Evolutionary conservation across 2,329 filamentous ascomycete species (phyloP), one percentile per base, ranked within the genome.

Genomic region (Pseudonectria buxi): DNA sequence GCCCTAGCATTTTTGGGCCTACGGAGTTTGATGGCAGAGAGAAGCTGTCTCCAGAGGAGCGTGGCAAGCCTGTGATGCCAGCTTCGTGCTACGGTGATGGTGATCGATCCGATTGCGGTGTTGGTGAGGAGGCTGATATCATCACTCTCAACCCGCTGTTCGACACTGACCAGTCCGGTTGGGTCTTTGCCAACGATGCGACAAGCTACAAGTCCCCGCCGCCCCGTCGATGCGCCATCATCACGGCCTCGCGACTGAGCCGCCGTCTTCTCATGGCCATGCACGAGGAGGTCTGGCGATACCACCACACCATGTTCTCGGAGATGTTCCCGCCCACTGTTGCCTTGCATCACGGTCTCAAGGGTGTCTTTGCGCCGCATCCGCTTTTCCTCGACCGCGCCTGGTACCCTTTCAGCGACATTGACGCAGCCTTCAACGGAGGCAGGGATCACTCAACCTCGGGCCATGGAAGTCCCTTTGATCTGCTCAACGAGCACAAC

Each of bases 141-240:
- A 86, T 89, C 54, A 84, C 81, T 0, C 74, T 88, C 48, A 85
- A 86, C 55, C 84, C 84, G 0, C 71, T 88, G 27, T 88, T 88
- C 53, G 81, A 88, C 49, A 73, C 81, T 0, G 71, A 78, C 7
- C 65, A 74, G 35, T 86, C 82, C 4, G 80, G 80, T 34, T 88
- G 83, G 83, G 74, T 86, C 27, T 80, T 87, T 38, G 68, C 74
- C 4, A 69, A 79, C 41, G 82, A 86, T 45, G 71, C 83, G 12
- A 85, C 81, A 1, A 83, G 82, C 31, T 86, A 86, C 61, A 65
- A 67, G 9, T 66, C 72, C 3, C 80, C 81, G 1, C 60, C 61
- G n/a, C 82, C 83, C 0, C 79, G 83, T 13, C 74, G 84, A 27
- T 78, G 75, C 26, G 75, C 81, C 33, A 83, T 87, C 54, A 78